Base-by-base conservation (phyloP, 495 filamentous ascomycete species). In the Penicillium canariense region DNA sequence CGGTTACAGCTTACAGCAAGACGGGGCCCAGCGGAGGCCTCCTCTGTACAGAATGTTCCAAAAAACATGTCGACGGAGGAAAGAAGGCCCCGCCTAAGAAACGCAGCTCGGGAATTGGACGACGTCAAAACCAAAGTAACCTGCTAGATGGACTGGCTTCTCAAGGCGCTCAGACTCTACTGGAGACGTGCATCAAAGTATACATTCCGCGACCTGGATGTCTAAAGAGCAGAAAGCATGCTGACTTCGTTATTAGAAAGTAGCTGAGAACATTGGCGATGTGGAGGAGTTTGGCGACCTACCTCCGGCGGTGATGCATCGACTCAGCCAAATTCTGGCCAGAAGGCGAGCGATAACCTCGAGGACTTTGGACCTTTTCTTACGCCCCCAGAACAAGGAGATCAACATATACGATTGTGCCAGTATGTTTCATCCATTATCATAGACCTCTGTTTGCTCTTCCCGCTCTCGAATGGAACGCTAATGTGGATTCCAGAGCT, bases 1-100 rank as follows among this genome's bases (percentile, higher is more conserved):
- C 91, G 0, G 94, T 98, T 25, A 97, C 94, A 0, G 74, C 91
- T 1, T 98, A 98, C 66, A 88, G 85, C 58, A 88, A 89, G 60
- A 80, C 84, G n/a, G 88, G 87, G 12, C 87, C 88, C 1, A 77
- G 86, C 15, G 91, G 91, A 1, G 93, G 91, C 15, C 72, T 98
- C 17, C 77, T 98, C 11, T 98, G 94, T 68, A 75, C 75, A 1
- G 85, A 87, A 46, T 98, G 94, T 62, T 88, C 91, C n/a, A 92
- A 86, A 60, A 84, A 89, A 35, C 72, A 88, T 22, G 77, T 74
- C 28, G 82, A 84, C 49, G 82, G 85, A 53, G 75, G 78, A 15
- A 82, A 85, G 54, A 84, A 88, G 57, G 75, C 82, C 15, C 79
- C 80, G 20, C 65, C 74, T 0, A 87, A 85, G 61, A 91, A 88